Evolutionary conservation across 129 eudicot species (phyloP).

Genomic region (Pseudognaphalium luteoalbum): DNA sequence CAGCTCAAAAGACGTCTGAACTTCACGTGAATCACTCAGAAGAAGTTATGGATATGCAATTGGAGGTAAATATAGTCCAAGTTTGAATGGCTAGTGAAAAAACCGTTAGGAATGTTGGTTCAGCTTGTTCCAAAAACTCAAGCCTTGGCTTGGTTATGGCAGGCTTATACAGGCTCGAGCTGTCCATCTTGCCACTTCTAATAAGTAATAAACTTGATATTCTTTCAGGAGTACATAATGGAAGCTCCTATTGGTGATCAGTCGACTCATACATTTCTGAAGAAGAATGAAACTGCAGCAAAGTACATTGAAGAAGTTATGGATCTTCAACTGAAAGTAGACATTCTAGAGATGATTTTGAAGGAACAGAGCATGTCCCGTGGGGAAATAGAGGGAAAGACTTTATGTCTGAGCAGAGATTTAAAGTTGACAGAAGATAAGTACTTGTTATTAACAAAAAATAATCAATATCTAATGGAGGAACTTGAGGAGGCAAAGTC

Average conservation of each 20-base stretch:
- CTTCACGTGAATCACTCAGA: slow-evolving; percentile 38
- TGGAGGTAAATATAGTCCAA: slow-evolving; percentile 52
- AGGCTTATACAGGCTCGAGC: neutral
- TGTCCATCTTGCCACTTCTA: neutral
- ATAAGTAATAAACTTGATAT: slow-evolving; percentile 11
- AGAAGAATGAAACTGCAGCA: slow-evolving; percentile 32
- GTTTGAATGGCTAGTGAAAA: neutral
- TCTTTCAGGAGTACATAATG: slow-evolving; percentile 54
- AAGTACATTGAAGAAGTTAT: slow-evolving; percentile 50
- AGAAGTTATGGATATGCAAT: slow-evolving; percentile 53
- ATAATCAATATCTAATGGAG: slow-evolving; percentile 47
- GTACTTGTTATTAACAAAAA: slow-evolving; percentile 37
- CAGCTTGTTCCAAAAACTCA: neutral
- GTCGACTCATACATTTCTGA: slow-evolving; percentile 25
- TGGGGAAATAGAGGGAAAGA: slow-evolving; percentile 40
- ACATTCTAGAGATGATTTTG: slow-evolving; percentile 66
- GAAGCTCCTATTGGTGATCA: slow-evolving; percentile 43
- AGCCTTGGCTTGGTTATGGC: neutral
- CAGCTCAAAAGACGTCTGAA: slow-evolving; percentile 31
- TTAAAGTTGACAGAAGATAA: slow-evolving; percentile 51
- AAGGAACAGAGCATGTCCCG: slow-evolving; percentile 64
- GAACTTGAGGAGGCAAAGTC: slow-evolving; percentile 66
- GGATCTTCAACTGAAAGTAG: slow-evolving; percentile 74
- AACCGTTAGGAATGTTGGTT: neutral
- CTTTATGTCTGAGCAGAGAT: slow-evolving; percentile 17